These are phyloP conservation scores for Prinsepia uniflora DNA, from an alignment of 306 rosid genomes.

Conservation along the genomic window DNA sequence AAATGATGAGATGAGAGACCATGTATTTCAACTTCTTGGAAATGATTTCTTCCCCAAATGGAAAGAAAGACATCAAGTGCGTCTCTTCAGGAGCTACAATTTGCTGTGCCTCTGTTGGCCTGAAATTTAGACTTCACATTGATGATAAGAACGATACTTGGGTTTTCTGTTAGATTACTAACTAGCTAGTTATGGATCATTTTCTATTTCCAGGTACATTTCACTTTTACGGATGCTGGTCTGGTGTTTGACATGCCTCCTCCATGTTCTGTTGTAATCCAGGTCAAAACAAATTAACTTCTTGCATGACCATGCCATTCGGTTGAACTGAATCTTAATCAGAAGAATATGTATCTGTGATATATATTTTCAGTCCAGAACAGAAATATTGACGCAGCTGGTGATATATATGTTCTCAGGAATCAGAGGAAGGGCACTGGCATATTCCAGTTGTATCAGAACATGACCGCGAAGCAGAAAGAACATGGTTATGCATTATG, in stretches of 20 bases:
- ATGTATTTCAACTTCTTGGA: slow-evolving; percentile 84
- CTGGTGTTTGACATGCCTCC: slow-evolving; percentile 92
- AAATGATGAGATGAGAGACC: slow-evolving; percentile 97
- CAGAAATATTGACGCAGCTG: slow-evolving; percentile 18
- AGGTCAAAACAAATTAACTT: slow-evolving; percentile 44
- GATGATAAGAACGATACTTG: neutral
- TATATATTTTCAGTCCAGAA: neutral
- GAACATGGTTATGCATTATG: slow-evolving; percentile 76
- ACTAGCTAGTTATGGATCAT: slow-evolving; percentile 18
- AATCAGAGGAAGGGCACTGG: slow-evolving; percentile 88
- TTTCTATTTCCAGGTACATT: slow-evolving; percentile 61
- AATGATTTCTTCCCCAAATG: slow-evolving; percentile 92
- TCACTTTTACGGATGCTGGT: slow-evolving; percentile 70
- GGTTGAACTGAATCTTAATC: neutral
- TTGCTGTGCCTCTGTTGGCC: neutral
- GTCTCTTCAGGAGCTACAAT: slow-evolving; percentile 26
- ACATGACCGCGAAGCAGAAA: slow-evolving; percentile 48
- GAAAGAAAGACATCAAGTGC: slow-evolving; percentile 99
- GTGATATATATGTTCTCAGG: slow-evolving; percentile 52
- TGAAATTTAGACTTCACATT: neutral
- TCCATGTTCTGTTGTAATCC: slow-evolving; percentile 86
- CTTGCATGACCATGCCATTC: no score
- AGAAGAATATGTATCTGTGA: neutral
- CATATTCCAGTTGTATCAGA: slow-evolving; percentile 80
- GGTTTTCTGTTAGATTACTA: slow-evolving; percentile 7